These are phyloP conservation scores for Rhytidiadelphus loreus DNA, from an alignment of 225 moss, liverwort and hornwort genomes.

Conservation along the genomic window DNA sequence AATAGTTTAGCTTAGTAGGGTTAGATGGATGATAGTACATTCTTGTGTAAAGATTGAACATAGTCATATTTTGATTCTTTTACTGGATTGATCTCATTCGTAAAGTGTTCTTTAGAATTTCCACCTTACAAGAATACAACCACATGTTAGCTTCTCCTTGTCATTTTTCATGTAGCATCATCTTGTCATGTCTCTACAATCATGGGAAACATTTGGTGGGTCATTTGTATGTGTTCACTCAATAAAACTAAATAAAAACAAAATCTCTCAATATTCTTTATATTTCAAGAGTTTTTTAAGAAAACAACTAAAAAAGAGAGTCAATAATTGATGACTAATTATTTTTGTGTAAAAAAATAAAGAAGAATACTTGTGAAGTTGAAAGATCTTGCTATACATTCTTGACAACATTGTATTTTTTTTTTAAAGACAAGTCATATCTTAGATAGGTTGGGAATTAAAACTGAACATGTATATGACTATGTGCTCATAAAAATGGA, in stretches of 20 bases:
- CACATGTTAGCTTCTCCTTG: too few relatives aligned
- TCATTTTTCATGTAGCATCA: too few relatives aligned
- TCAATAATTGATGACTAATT: accelerated
- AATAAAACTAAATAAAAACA: background rate
- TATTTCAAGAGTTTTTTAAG: background rate
- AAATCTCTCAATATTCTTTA: background rate
- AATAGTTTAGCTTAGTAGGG: background rate
- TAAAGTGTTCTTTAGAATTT: too few relatives aligned
- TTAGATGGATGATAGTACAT: too few relatives aligned
- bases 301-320: background rate
- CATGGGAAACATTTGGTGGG: too few relatives aligned
- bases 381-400: too few relatives aligned
- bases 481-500: background rate
- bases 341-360: too few relatives aligned
- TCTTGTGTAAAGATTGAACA: background rate
- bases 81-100: too few relatives aligned
- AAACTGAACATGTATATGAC: accelerated
- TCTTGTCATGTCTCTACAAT: too few relatives aligned
- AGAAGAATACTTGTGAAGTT: background rate
- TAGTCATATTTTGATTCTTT: too few relatives aligned
- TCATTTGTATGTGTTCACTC: background rate
- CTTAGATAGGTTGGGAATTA: background rate
- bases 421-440: background rate
- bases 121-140: too few relatives aligned
- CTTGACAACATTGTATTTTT: too few relatives aligned